Evolutionary conservation across 768 basidiomycete species (phyloP), one percentile per base, ranked within the genome.

Genomic region (Pleurotus ostreatus): DNA sequence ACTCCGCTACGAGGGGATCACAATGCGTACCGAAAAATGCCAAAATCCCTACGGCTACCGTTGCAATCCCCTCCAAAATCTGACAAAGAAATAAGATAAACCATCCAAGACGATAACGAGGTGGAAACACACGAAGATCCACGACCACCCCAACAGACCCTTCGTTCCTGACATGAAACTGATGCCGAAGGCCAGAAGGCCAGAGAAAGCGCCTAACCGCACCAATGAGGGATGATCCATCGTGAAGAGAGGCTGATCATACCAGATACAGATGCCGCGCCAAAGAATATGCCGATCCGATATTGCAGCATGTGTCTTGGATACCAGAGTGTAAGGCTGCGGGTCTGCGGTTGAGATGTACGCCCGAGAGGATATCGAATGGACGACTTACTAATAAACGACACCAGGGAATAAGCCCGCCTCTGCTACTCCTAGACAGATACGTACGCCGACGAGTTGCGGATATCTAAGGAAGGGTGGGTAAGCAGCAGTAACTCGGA

Each of bases 321-420:
- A 59, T 89, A 89, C 85, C 86, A 88, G 18, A 85, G 68, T 2
- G 83, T 83, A 16, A 89, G 70, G 61, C 82, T 85, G n/a, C 16
- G 38, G 16, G 13, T 15, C 15, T 2, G 41, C 49, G 20, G 4
- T 56, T 44, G 1, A 51, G 49, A 25, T 52, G 15, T 11, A 16
- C 45, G 7, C 5, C 16, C 43, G 20, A 4, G 7, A 43, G 30
- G 37, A 23, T 2, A 34, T 9, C 7, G 5, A 25, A 20, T 44
- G 4, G 22, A 40, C 4, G 2, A 66, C 78, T 43, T 55, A 87
- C 87, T 86, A 89, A 71, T 87, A 91, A 0, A 81, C 79, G 6
- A 89, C 85, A 22, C 87, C 87, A 8, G 88, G 87, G 67, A 86
- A 89, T 7, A 88, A 65, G 3, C 88, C 86, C 3, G 85, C 83